These are phyloP conservation scores for Immersiporthe knoxdaviesiana DNA, from an alignment of 2,329 filamentous ascomycete species.

Conservation along the genomic window DNA sequence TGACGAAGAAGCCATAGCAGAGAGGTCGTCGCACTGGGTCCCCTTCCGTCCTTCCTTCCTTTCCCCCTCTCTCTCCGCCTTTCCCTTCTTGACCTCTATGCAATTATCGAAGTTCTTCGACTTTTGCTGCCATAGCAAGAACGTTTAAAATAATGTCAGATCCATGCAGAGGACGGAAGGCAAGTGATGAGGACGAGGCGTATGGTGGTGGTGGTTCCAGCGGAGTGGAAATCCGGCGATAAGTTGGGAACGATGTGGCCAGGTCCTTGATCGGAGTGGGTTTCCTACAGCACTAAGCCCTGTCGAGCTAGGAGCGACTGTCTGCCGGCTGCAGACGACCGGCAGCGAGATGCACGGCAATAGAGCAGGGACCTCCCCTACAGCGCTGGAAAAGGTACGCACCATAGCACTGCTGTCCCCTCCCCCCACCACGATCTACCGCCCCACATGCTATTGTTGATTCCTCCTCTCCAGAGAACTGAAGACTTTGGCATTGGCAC, in stretches of 20 bases:
- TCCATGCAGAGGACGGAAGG: not conserved
- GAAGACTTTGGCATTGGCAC: not conserved
- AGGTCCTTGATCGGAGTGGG: slow-evolving; percentile 18
- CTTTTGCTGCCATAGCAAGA: not conserved
- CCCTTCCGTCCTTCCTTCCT: not conserved
- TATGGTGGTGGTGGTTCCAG: not conserved
- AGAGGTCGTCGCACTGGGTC: not conserved
- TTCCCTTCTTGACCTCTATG: not conserved
- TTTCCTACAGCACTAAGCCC: not conserved
- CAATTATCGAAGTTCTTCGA: not conserved
- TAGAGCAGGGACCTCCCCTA: not conserved
- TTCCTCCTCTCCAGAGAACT: not conserved
- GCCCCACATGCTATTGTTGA: not conserved
- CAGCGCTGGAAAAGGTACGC: not conserved
- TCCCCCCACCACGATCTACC: not conserved
- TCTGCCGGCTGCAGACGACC: not conserved
- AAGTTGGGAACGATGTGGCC: not conserved
- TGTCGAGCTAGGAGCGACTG: not conserved
- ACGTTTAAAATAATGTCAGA: not conserved
- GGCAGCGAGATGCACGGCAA: not conserved
- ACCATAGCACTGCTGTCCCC: too few species aligned
- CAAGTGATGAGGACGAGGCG: not conserved
- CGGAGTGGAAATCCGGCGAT: slow-evolving; percentile 20
- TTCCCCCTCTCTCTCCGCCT: not conserved
- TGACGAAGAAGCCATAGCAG: not conserved